phyloP scores from a whole-genome alignment of 1,284 basidiomycete genomes.

The Vanrija humicola region DNA sequence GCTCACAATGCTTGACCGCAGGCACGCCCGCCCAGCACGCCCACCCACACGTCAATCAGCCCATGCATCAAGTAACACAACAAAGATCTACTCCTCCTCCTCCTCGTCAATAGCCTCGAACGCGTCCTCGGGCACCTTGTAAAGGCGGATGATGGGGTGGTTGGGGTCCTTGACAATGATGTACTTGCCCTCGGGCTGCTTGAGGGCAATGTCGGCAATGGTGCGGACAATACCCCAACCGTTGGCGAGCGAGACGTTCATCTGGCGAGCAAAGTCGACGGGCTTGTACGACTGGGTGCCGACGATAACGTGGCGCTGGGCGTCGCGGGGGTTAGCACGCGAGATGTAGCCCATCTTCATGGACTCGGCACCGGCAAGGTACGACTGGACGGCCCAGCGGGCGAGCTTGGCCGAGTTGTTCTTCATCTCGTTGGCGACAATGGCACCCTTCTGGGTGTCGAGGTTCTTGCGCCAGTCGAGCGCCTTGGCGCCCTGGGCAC shows the following conservation, averaged over 20 bases:
- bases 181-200: constrained; percentile 94
- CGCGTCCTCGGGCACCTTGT: constrained; percentile 80
- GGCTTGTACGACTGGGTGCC: constrained; percentile 94
- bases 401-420: constrained; percentile 99
- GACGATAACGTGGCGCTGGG: constrained; percentile 90
- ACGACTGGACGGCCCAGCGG: constrained; percentile 93
- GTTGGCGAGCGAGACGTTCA: constrained; percentile 91
- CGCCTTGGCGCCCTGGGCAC: constrained; percentile 70
- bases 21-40: neutral
- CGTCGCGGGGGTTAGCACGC: constrained; percentile 87
- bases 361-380: constrained; percentile 90
- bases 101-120: constrained; percentile 81
- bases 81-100: constrained; percentile 39
- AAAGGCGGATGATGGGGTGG: constrained; percentile 89
- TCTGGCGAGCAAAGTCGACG: constrained; percentile 86
- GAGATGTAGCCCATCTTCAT: constrained; percentile 98
- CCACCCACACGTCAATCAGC: neutral
- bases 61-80: neutral
- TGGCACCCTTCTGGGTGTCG: constrained; percentile 93
- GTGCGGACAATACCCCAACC: constrained; percentile 99
- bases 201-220: constrained; percentile 85
- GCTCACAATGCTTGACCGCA: neutral
- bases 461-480: constrained; percentile 96
- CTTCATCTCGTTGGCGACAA: constrained; percentile 99
- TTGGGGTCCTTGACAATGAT: constrained; percentile 94